Base-by-base conservation (phyloP, 495 filamentous ascomycete genomes). In the Wilcoxina mikolae region DNA sequence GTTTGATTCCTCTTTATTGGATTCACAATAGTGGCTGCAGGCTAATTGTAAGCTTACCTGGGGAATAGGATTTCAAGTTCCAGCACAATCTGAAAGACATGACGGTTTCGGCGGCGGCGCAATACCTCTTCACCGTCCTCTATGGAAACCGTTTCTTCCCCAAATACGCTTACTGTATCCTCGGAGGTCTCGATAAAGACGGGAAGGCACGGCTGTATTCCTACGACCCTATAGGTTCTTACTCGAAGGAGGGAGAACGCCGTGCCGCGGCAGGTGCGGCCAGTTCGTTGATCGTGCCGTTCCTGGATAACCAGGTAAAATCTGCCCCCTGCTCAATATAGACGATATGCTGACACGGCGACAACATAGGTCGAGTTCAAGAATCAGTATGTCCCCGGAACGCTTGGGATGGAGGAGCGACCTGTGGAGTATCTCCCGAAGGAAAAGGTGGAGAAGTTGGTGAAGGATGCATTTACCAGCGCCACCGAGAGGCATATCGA, bases 121-220 rank as follows among this genome's bases (percentile, higher is more conserved):
- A 96, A 69, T 78, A 87, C 31, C 73, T 98, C 51, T 86, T 84
- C 22, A 95, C 91, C 2, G 90, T 96, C 56, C 78, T 98, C 29
- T 98, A 98, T 73, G 74, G 81, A 67, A 95, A 95, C 72, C 85
- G 91, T 24, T 98, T 98, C 74, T 98, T 98, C 76, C 91, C 91
- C 15, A 96, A 94, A 74, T 98, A 96, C 68, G 85, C 90, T 29
- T 76, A 84, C 62, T 90, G 88, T 25, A 95, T 98, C 62, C 74
- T 98, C 23, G 90, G 85, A 15, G 93, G 91, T 22, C 68, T 98
- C 51, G 93, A 96, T 67, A 91, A 95, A 70, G 84, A 95, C 58
- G 91, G 91, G 22, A 85, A 82, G 68, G 91, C 90, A 48, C 88
- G 89, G 38, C 73, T 98, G 39, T 98, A 94, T 75, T 90, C 85